Conservation (phyloP, 208 protist species). For the Wallacemonas sp. region DNA sequence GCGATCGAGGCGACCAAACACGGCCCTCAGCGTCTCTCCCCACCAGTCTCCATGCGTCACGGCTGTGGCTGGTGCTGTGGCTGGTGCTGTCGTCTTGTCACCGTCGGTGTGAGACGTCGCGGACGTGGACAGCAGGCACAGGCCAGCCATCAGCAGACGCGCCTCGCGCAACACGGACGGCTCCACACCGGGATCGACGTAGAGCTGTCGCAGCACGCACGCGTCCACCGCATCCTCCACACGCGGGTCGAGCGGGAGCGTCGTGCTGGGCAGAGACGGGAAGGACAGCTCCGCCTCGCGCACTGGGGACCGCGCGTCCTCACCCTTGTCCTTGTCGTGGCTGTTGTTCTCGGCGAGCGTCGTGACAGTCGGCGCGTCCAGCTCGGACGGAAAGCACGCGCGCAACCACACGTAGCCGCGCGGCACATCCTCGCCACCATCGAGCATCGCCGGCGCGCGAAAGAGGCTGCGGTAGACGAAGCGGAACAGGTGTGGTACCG, state of each 20-base stretch:
- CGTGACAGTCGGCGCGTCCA: slow-evolving; percentile 30
- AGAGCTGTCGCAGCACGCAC: slow-evolving; percentile 30
- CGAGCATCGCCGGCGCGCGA: slow-evolving; percentile 65
- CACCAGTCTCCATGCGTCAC: slow-evolving; percentile 26
- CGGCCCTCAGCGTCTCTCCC: slow-evolving; percentile 19
- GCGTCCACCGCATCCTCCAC: slow-evolving; percentile 2
- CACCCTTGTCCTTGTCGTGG: not conserved
- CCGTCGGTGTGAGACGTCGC: too few species aligned
- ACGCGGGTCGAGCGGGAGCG: not conserved
- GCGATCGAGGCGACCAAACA: slow-evolving; percentile 33
- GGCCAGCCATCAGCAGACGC: slow-evolving; percentile 36
- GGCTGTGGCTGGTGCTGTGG: not conserved
- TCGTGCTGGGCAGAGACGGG: too few species aligned
- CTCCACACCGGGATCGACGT: slow-evolving; percentile 49
- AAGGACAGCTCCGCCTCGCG: too few species aligned
- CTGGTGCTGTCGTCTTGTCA: not conserved
- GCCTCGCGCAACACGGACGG: slow-evolving; percentile 52
- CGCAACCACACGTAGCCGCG: slow-evolving; percentile 75
- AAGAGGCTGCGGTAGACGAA: slow-evolving; percentile 64
- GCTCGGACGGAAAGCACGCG: slow-evolving; percentile 32
- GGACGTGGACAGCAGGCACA: slow-evolving; percentile 27
- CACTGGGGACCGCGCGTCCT: too few species aligned
- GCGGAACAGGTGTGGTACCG: slow-evolving; percentile 26
- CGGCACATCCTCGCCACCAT: slow-evolving; percentile 70
- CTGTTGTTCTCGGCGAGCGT: not conserved